phyloP scores from a whole-genome alignment of 768 basidiomycete species.

The Macrolepiota albuminosa region DNA sequence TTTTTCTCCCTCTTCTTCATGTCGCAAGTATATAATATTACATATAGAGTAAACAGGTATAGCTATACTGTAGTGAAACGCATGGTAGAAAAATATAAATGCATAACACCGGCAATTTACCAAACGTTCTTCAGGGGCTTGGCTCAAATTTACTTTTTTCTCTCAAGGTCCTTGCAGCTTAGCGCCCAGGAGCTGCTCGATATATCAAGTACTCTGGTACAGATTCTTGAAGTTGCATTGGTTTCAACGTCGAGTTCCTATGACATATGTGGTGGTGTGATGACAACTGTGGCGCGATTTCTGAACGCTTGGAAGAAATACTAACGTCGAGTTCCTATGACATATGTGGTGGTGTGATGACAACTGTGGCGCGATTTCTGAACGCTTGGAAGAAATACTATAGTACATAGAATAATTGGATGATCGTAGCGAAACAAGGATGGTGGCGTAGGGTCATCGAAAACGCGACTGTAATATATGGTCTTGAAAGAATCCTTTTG shows the following conservation, averaged over 20 bases:
- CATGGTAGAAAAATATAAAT: not conserved
- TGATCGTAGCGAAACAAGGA: not conserved
- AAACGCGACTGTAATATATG: no score
- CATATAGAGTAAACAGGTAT: not conserved
- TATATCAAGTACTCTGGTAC: no score
- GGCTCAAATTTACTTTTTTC: no score
- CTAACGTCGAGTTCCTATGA: no score
- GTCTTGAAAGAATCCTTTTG: no score
- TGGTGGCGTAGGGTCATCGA: not conserved
- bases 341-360: no score
- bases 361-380: not conserved
- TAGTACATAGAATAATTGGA: not conserved
- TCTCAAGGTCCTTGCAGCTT: no score
- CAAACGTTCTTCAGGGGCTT: no score
- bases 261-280: no score
- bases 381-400: not conserved
- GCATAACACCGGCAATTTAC: not conserved
- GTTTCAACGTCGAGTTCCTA: no score
- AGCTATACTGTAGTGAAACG: not conserved
- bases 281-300: not conserved
- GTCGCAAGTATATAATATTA: not conserved
- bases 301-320: not conserved
- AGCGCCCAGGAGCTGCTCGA: no score
- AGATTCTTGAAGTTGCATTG: no score
- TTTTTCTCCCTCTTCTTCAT: not conserved